These are phyloP conservation scores for Hansenula sp. DNA, from an alignment of 1,139 yeast species.

Conservation along the genomic window DNA sequence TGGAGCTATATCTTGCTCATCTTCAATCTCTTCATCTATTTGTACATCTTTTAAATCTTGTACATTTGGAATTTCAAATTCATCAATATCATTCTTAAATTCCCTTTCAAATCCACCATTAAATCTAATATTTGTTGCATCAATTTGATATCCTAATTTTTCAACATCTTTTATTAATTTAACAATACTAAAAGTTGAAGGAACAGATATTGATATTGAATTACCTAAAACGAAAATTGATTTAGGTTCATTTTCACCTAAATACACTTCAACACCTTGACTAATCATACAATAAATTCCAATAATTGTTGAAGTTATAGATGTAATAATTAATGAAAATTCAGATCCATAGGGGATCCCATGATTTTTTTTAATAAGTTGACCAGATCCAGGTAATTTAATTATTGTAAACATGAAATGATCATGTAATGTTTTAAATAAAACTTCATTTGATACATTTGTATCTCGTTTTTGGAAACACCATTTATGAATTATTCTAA, in stretches of 20 bases:
- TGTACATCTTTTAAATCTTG: no score
- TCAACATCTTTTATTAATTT: background rate
- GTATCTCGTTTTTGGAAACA: background rate
- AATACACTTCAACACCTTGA: background rate
- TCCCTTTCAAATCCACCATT: no score
- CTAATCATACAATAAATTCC: background rate
- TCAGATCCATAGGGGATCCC: background rate
- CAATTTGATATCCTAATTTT: background rate
- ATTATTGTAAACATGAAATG: background rate
- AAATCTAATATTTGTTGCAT: background rate
- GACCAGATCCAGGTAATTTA: background rate
- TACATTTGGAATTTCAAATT: no score
- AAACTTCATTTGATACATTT: no score
- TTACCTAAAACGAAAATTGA: background rate
- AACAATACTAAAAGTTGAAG: background rate
- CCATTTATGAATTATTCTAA: background rate
- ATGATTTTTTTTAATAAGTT: background rate
- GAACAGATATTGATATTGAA: background rate
- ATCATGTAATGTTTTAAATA: background rate
- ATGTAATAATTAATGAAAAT: background rate
- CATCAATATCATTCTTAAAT: no score
- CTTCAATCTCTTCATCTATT: no score
- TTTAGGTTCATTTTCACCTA: background rate
- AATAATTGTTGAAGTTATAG: background rate
- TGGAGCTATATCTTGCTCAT: no score